Conservation (phyloP, 2,329 filamentous ascomycete genomes). For the Aspergillus quadricinctus region DNA sequence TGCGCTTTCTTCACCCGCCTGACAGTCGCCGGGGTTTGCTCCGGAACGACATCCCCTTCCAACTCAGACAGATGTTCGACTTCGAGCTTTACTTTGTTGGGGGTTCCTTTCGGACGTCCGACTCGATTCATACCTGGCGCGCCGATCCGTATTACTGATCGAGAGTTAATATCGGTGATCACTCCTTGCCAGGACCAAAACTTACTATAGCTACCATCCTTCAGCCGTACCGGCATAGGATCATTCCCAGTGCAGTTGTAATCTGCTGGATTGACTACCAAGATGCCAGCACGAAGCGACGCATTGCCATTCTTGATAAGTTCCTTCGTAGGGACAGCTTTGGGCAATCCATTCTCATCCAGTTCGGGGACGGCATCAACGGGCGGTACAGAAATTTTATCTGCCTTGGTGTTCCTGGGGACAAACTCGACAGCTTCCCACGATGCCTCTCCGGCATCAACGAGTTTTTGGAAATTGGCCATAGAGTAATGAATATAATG, state of each 20-base stretch:
- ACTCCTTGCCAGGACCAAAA: not conserved
- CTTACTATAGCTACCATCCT: constrained; percentile 32
- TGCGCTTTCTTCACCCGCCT: constrained; percentile 12
- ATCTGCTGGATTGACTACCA: constrained; percentile 26
- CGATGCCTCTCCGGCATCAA: constrained; percentile 45
- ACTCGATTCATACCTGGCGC: not conserved
- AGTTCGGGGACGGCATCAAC: constrained; percentile 31
- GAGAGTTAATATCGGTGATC: not conserved
- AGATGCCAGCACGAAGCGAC: constrained; percentile 40
- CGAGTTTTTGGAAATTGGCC: constrained; percentile 50
- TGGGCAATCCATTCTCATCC: constrained; percentile 48
- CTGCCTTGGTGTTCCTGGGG: constrained; percentile 28
- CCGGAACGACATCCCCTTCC: constrained; percentile 7
- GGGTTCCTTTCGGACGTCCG: constrained; percentile 16
- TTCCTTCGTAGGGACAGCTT: constrained; percentile 28
- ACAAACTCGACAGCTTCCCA: constrained; percentile 52
- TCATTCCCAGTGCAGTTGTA: constrained; percentile 35
- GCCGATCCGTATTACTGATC: not conserved
- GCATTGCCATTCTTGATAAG: constrained; percentile 40
- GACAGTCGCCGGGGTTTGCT: not conserved
- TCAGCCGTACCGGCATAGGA: constrained; percentile 22
- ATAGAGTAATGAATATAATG: constrained; percentile 55
- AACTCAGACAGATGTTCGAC: constrained; percentile 7
- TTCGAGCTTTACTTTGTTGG: constrained; percentile 11
- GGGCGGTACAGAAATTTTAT: constrained; percentile 23